Base-by-base conservation (phyloP, 352 stramenopile species). In the Discostella stelligera region DNA sequence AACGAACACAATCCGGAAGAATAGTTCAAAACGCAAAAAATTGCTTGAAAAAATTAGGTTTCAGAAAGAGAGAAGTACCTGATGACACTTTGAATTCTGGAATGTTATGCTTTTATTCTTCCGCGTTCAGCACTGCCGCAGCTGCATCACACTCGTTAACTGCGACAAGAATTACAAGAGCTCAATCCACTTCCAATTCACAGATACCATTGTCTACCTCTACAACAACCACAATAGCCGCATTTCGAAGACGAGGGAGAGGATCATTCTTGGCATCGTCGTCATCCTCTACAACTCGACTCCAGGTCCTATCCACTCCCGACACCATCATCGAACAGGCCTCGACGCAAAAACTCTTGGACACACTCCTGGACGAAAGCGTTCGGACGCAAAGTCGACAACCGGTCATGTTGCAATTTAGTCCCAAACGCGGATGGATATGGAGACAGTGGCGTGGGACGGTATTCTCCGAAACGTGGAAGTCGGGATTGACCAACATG, bases 331-430 rank as follows among this genome's bases (percentile, higher is more conserved):
- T 94, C 49, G 89, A 94, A 81, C 80, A 91, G 71, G 87, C 86
- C 20, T 92, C 85, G 0, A 94, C 89, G 7, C 79, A 93, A 63
- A 91, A 92, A 49, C 61, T 94, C 23, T 74, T 94, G 6, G 89
- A 94, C 48, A 76, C 88, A 54, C 76, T 94, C 16, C 89, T 94
- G 48, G 84, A 93, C 67, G 89, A 94, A 77, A 86, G 71, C 53
- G 85, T 91, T 0, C 77, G 89, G 10, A 93, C 82, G 0, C 81
- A 76, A 5, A 79, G 81, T 39, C 49, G 89, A 46, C 56, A 86
- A 46, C 85, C 89, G 4, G 83, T 94, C n/a, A 94, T 94, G 79
- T 81, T 91, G 66, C 89, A 94, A 70, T 94, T 94, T 66, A 90
- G 93, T 78, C 89, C 89, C 0, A 88, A 78, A 11, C 78, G 74